phyloP scores from a whole-genome alignment of 2,329 filamentous ascomycete genomes.

The Onygenales sp. region DNA sequence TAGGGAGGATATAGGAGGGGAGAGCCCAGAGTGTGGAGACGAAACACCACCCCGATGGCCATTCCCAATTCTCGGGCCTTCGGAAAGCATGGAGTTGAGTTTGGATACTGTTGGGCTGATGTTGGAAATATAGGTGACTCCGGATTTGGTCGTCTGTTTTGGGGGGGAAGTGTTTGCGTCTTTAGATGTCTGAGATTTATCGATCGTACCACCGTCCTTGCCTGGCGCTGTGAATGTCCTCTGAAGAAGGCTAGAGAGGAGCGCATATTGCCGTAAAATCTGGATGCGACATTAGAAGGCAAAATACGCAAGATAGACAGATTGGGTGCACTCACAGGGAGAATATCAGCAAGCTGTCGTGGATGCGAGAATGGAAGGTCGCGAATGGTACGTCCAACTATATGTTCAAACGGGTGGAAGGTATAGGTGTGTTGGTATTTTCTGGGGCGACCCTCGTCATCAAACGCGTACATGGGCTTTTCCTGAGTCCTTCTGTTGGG shows the following conservation, averaged over 20 bases:
- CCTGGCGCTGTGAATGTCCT: slow-evolving; percentile 22
- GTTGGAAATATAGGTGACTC: slow-evolving; percentile 27
- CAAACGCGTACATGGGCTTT: slow-evolving; percentile 23
- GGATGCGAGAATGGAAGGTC: slow-evolving; percentile 37
- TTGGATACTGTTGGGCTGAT: slow-evolving; percentile 39
- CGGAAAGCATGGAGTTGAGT: slow-evolving; percentile 43
- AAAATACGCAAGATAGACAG: neutral
- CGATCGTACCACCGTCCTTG: slow-evolving; percentile 9
- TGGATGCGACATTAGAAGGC: slow-evolving; percentile 8
- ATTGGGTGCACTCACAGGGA: slow-evolving; percentile 25
- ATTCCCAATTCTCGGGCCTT: neutral
- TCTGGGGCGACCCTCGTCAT: slow-evolving; percentile 19
- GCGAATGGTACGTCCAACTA: slow-evolving; percentile 29
- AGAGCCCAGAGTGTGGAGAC: neutral
- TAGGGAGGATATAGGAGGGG: neutral
- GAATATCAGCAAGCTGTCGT: slow-evolving; percentile 33
- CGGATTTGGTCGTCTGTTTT: slow-evolving; percentile 1
- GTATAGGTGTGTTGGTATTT: slow-evolving; percentile 32
- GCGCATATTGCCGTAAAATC: slow-evolving; percentile 36
- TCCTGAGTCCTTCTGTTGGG: slow-evolving; percentile 23
- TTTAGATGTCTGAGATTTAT: slow-evolving; percentile 6
- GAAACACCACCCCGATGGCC: neutral
- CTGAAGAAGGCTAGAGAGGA: slow-evolving; percentile 30
- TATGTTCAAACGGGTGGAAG: slow-evolving; percentile 33
- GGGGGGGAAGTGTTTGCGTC: neutral